A percentile compares a stretch with the other conserved stretches of the same genome.
These are phyloP conservation scores for Picochlorum sp. DNA, from an alignment of 139 green algal species.

Conservation along the genomic window DNA sequence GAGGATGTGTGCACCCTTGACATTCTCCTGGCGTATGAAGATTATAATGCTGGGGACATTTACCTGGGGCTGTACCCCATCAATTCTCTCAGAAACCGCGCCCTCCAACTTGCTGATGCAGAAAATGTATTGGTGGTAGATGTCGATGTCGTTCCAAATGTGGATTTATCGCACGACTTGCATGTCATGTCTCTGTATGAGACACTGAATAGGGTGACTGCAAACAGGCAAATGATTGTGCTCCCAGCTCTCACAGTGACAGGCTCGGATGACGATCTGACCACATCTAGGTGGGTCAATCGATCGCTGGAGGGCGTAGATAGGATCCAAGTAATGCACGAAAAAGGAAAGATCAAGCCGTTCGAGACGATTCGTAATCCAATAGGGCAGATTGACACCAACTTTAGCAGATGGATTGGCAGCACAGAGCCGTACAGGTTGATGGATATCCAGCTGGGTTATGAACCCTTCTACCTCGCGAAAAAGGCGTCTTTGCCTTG, in stretches of 20 bases:
- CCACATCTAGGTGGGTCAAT: conserved; percentile 5
- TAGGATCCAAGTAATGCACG: not conserved
- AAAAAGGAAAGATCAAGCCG: conserved; percentile 8
- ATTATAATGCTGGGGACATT: conserved; percentile 8
- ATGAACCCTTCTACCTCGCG: conserved; percentile 36
- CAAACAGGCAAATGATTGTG: conserved; percentile 20
- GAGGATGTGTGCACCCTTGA: conserved; percentile 21
- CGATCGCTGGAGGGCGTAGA: conserved; percentile 10
- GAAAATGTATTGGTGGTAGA: conserved; percentile 31
- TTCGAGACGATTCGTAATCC: conserved; percentile 25
- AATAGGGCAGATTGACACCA: conserved; percentile 21
- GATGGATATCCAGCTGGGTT: conserved; percentile 20
- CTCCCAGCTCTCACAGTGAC: conserved; percentile 29
- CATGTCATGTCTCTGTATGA: conserved; percentile 7
- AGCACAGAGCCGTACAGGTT: conserved; percentile 15
- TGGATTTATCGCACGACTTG: conserved; percentile 17
- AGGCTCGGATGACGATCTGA: conserved; percentile 13
- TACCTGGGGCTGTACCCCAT: conserved; percentile 27
- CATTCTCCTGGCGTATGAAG: conserved; percentile 21
- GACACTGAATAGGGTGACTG: conserved; percentile 10
- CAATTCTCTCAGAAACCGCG: conserved; percentile 33
- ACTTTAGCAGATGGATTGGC: conserved; percentile 25
- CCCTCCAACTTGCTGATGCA: conserved; percentile 14
- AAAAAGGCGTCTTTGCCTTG: conserved; percentile 24
- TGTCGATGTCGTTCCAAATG: conserved; percentile 29